These are phyloP conservation scores for Fonsecaea multimorphosa DNA, from an alignment of 2,329 filamentous ascomycete species.

Conservation along the genomic window DNA sequence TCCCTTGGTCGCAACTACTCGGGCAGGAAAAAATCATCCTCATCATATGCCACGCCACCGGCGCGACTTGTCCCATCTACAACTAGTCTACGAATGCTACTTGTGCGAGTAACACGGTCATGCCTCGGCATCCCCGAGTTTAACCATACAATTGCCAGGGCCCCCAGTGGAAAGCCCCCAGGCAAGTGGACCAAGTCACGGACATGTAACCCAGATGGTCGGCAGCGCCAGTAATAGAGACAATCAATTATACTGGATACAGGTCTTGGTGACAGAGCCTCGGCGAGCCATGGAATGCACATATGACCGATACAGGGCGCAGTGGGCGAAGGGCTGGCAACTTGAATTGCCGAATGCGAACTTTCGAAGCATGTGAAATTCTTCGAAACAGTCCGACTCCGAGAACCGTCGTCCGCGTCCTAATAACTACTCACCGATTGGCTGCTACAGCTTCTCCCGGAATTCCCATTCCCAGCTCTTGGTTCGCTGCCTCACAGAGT, in stretches of 20 bases:
- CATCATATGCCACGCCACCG: not conserved
- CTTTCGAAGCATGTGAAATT: slow-evolving; percentile 27
- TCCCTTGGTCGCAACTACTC: not conserved
- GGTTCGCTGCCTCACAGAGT: not conserved
- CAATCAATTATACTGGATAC: not conserved
- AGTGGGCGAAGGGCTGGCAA: not conserved
- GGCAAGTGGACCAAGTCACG: not conserved
- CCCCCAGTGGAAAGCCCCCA: not conserved
- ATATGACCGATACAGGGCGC: not conserved
- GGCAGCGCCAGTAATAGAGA: no score
- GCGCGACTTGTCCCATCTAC: no score
- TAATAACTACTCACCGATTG: slow-evolving; percentile 19
- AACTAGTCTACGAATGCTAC: not conserved
- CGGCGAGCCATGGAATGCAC: not conserved
- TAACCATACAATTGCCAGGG: slow-evolving; percentile 15
- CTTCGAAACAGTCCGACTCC: no score
- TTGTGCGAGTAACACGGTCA: not conserved
- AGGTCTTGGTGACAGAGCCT: not conserved
- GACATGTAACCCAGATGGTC: slow-evolving; percentile 8
- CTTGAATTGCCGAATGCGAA: not conserved
- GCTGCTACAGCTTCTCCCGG: not conserved
- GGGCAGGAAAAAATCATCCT: not conserved
- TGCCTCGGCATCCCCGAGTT: slow-evolving; percentile 16
- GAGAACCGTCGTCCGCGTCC: not conserved
- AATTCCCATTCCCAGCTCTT: not conserved